Conservation (phyloP, 345 rosid species). For the Camelina hispida region DNA sequence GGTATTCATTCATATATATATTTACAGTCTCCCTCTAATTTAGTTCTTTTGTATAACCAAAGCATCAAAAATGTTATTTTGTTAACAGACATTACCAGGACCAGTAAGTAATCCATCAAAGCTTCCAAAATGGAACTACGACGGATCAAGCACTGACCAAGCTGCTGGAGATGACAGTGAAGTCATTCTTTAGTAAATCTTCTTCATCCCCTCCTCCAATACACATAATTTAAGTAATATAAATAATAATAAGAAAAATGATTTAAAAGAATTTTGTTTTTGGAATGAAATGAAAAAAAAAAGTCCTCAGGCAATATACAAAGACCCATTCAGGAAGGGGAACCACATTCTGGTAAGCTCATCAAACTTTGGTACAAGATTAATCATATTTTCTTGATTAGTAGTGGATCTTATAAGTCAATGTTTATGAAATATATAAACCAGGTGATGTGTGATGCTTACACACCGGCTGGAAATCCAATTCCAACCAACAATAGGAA, state of each 20-base stretch:
- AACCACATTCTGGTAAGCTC: conserved; percentile 82
- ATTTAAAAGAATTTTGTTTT: no score
- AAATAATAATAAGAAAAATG: background rate
- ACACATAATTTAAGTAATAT: background rate
- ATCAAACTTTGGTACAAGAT: background rate
- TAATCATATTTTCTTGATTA: background rate
- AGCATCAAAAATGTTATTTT: background rate
- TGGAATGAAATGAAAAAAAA: background rate
- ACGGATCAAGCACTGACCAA: conserved; percentile 96
- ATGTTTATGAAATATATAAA: conserved; percentile 7
- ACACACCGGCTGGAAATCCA: conserved; percentile 89
- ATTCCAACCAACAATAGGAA: conserved; percentile 93
- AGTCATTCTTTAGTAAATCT: conserved; percentile 87
- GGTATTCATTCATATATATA: conserved; percentile 46
- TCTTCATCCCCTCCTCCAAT: background rate
- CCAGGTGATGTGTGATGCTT: conserved; percentile 88
- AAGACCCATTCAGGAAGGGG: conserved; percentile 94
- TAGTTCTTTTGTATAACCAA: background rate
- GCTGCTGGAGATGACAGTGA: conserved; percentile 98
- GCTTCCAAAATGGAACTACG: conserved; percentile 97
- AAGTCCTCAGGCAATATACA: conserved; percentile 90
- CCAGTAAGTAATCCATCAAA: conserved; percentile 85
- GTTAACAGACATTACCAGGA: conserved; percentile 72
- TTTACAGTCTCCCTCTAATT: background rate
- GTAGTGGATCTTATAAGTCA: background rate